Conservation (phyloP, 2,329 filamentous ascomycete genomes). For the Microcera coccophila region DNA sequence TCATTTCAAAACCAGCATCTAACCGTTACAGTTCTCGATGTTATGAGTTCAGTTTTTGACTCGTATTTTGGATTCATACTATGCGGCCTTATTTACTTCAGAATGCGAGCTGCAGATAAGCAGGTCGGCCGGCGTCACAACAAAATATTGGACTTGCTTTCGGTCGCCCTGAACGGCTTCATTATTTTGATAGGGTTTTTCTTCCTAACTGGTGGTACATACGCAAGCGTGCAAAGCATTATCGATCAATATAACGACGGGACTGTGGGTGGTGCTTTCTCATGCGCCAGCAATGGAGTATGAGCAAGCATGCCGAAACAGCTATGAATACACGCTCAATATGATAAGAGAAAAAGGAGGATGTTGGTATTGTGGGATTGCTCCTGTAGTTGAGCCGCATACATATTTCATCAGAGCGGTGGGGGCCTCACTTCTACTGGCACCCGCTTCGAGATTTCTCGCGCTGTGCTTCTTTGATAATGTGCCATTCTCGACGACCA, state of each 20-base stretch:
- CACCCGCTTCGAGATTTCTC: too few species aligned
- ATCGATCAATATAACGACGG: constrained; percentile 65
- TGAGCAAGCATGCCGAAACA: too few species aligned
- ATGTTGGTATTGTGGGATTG: too few species aligned
- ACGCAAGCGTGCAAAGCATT: constrained; percentile 70
- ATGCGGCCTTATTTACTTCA: constrained; percentile 78
- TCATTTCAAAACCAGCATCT: background rate
- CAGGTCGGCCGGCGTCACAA: constrained; percentile 51
- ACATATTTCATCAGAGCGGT: too few species aligned
- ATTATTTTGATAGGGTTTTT: constrained; percentile 75
- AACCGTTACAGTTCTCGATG: constrained; percentile 49
- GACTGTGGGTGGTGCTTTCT: constrained; percentile 67
- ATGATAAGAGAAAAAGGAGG: too few species aligned
- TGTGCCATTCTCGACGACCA: too few species aligned
- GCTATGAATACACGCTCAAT: too few species aligned
- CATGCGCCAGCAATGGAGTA: constrained; percentile 65
- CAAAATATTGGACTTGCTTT: constrained; percentile 46
- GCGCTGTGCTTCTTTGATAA: too few species aligned
- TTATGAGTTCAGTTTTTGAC: constrained; percentile 87
- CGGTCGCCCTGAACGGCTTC: constrained; percentile 64
- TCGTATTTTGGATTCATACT: constrained; percentile 96
- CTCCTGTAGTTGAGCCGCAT: too few species aligned
- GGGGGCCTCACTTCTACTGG: too few species aligned
- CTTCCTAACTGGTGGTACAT: constrained; percentile 79
- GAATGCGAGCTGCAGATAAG: constrained; percentile 65